These are phyloP conservation scores for Aspergillus latus DNA, from an alignment of 2,329 filamentous ascomycete genomes.

Conservation along the genomic window DNA sequence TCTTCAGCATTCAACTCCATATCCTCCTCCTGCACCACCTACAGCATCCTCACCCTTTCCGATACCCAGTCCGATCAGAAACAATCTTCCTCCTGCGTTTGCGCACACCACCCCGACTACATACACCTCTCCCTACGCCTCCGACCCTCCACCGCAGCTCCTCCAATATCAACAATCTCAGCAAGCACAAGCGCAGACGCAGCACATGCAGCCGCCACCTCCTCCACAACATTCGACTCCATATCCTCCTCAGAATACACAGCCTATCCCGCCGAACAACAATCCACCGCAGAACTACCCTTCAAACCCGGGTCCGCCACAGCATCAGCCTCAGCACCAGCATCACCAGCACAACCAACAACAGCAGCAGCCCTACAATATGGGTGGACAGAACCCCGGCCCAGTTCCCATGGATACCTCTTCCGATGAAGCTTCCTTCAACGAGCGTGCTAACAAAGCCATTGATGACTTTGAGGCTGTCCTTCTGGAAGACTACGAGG, in stretches of 20 bases:
- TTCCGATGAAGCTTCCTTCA: slow-evolving; percentile 38
- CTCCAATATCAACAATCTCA: slow-evolving; percentile 35
- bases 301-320: slow-evolving; percentile 19
- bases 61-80: slow-evolving; percentile 39
- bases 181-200: slow-evolving; percentile 24
- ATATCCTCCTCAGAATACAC: slow-evolving; percentile 24
- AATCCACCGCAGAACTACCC: slow-evolving; percentile 12
- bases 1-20: slow-evolving; percentile 25
- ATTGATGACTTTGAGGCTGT: slow-evolving; percentile 48
- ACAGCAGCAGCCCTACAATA: slow-evolving; percentile 19
- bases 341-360: slow-evolving; percentile 19
- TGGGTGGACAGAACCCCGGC: slow-evolving; percentile 23
- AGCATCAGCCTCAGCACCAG: slow-evolving; percentile 22
- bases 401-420: slow-evolving; percentile 22
- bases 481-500: slow-evolving; percentile 47
- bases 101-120: slow-evolving; percentile 37
- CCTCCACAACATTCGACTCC: slow-evolving; percentile 28
- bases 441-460: slow-evolving; percentile 44
- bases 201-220: slow-evolving; percentile 23
- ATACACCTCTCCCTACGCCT: slow-evolving; percentile 45
- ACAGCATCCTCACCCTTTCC: slow-evolving; percentile 37
- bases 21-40: slow-evolving; percentile 24
- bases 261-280: slow-evolving; percentile 17
- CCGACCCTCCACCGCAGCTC: slow-evolving; percentile 36
- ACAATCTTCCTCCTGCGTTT: slow-evolving; percentile 42